Base-by-base conservation (phyloP, 208 protist species). In the Porcisia hertigi region DNA sequence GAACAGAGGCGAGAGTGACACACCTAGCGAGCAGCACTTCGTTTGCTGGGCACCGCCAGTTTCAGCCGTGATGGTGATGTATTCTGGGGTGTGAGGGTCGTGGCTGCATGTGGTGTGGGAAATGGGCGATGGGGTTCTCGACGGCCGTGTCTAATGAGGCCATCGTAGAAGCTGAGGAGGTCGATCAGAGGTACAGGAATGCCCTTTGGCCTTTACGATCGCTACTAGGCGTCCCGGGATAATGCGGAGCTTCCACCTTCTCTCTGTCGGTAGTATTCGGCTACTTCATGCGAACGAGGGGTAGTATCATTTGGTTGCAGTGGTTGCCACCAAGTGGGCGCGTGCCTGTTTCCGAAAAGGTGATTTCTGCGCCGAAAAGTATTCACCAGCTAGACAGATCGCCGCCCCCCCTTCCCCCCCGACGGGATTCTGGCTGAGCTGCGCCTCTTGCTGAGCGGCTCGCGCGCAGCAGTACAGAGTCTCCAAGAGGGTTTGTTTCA, bases 181-280 rank as follows among this genome's bases (percentile, higher is more conserved):
- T 80, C 30, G 65, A 96, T 34, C 77, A 89, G 47, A 82, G 85
- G 75, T 71, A 96, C 52, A 91, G 93, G 80, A 82, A 96, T 25
- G 94, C 92, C 59, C 87, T 89, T 47, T 96, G 86, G 9, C 88
- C 77, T 41, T 71, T 89, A 0, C 82, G 30, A 30, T 89, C 3
- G 54, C 30, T 3, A 14, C 34, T 5, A 23, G 23, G 41, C 54
- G 54, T 70, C 14, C 43, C 1, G 20, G 12, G 1, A 8, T 11
- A 6, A 62, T 57, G 54, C 47, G n/a, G 1, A 78, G 71, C 66
- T 80, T 74, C 47, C 74, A 82, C 55, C 41, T 82, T 3, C 20
- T 86, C 9, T 18, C 76, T 16, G 25, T 78, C 2, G 74, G 49
- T 18, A 43, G 76, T 36, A 52, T 69, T 7, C 16, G 55, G 14